Base-by-base conservation (phyloP, 169 alveolate species). In the Eimeria sp. region DNA sequence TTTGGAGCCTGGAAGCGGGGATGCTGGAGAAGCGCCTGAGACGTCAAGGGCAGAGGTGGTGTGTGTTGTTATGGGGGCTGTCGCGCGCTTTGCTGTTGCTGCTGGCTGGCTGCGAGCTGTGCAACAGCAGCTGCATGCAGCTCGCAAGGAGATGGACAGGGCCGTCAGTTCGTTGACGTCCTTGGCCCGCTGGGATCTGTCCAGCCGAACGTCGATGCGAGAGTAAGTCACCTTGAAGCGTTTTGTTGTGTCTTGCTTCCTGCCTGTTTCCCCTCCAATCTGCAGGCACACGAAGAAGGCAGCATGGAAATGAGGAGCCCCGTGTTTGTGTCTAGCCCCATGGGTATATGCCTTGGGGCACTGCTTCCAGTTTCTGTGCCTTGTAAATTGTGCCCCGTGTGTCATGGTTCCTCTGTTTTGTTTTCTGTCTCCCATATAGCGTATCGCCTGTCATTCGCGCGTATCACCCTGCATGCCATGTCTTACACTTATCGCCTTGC, bases 61-160 rank as follows among this genome's bases (percentile, higher is more conserved):
- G 51, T 27, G 88, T 45, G 43, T 54, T 10, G 54, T 65, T 11
- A 89, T 70, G 95, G 95, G 58, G 67, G 87, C 95, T 67, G 95
- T 72, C 27, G 82, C 93, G 3, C 88, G 96, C 34, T 84, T 94
- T 72, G 93, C 96, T 61, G 94, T 83, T 27, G 94, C 95, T 34
- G 30, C 94, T 10, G 96, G 95, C 47, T 95, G 97, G 97, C 45
- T 16, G 22, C 90, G 78, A 4, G 96, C 95, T 27, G 92, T 95
- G 78, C 96, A 90, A 57, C 89, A 47, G 54, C 92, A 88, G 63
- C 88, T 90, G 87, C 96, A 76, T 16, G 90, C 49, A 25, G 95
- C 84, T 10, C 91, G 97, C 49, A 51, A 45, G 70, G 91, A 83
- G 87, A 70, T 92, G 92, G 97, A 95, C 58, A 34, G 67, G 6